A percentile compares a stretch with the other conserved stretches of the same genome.
Conservation (phyloP, 257 asterid genomes). For the Fraxinus excelsior region DNA sequence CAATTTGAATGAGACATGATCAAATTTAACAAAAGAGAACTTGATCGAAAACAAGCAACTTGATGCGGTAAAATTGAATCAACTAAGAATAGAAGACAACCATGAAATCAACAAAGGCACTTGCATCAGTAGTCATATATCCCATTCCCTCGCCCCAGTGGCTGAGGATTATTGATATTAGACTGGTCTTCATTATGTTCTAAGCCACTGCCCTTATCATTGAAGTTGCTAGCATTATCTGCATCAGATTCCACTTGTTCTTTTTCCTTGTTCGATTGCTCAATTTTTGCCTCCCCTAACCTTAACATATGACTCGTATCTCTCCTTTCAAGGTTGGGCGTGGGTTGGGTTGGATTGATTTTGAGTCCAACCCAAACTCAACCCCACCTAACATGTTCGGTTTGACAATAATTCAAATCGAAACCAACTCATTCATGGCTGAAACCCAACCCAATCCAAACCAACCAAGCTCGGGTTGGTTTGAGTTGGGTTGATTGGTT, state of each 20-base stretch:
- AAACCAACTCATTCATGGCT: no score
- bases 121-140: conserved; percentile 31
- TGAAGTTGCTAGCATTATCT: conserved; percentile 42
- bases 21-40: conserved; percentile 21
- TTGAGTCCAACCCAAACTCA: no score
- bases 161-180: conserved; percentile 26
- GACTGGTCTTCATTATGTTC: conserved; percentile 38
- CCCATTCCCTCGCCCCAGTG: conserved; percentile 38
- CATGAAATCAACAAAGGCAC: conserved; percentile 25
- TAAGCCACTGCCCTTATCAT: conserved; percentile 32
- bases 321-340: no score
- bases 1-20: not conserved
- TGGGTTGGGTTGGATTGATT: no score
- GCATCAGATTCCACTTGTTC: conserved; percentile 48
- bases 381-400: no score
- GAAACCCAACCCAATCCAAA: no score
- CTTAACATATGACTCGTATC: conserved; percentile 53
- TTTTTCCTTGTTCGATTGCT: conserved; percentile 70
- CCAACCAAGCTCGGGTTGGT: no score
- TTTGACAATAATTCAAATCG: no score
- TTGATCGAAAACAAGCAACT: conserved; percentile 14
- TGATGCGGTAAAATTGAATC: conserved; percentile 6
- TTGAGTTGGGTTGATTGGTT: no score
- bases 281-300: conserved; percentile 71
- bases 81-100: conserved; percentile 29